These are phyloP conservation scores for Chlorella sp. DNA, from an alignment of 139 green algal genomes.

Conservation along the genomic window DNA sequence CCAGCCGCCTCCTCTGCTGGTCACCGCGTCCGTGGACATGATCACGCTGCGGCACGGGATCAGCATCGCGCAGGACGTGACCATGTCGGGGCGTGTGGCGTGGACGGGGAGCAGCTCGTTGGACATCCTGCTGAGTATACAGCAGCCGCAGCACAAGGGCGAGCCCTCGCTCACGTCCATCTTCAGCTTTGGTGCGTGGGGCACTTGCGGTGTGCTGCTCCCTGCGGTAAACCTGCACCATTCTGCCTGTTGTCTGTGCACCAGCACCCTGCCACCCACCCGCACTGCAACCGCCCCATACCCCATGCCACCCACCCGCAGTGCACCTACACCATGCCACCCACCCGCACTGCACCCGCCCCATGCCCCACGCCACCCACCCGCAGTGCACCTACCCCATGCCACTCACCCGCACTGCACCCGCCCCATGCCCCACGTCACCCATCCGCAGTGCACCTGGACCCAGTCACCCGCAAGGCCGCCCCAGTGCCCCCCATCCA, in stretches of 20 bases:
- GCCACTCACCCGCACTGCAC: neutral
- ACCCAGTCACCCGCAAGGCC: neutral
- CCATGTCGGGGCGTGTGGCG: neutral
- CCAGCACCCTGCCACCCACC: too few relatives aligned
- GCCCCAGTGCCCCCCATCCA: neutral
- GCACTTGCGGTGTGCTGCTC: too few relatives aligned
- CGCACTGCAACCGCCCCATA: too few relatives aligned
- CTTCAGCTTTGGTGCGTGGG: neutral
- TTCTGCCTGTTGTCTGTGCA: too few relatives aligned
- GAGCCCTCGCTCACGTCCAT: neutral
- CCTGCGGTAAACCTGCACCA: too few relatives aligned
- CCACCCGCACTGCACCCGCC: neutral
- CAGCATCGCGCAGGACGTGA: neutral
- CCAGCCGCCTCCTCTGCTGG: neutral
- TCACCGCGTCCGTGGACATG: neutral
- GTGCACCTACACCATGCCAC: neutral
- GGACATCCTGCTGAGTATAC: neutral
- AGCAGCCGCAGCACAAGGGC: neutral
- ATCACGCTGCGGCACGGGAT: neutral
- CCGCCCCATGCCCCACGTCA: neutral
- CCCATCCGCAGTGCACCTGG: neutral
- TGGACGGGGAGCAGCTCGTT: neutral
- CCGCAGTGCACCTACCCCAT: neutral
- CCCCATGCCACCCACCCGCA: neutral
- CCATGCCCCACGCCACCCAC: neutral